Percentiles rank a stretch among this genome's conserved stretches.
Conservation (phyloP, 305 asterid species). For the Euphrasia arctica region DNA sequence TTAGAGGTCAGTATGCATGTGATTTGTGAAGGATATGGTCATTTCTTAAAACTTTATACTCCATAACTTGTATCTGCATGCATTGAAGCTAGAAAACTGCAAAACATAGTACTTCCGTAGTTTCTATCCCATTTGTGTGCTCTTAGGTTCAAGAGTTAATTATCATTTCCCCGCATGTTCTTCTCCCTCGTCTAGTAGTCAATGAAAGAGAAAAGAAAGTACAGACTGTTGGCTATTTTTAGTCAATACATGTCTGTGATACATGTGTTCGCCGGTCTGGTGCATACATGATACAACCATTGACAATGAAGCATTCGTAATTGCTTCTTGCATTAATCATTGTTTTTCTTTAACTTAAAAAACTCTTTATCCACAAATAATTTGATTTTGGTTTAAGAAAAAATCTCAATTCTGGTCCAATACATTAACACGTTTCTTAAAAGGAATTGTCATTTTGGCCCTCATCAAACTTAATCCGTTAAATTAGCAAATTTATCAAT, state of each 20-base stretch:
- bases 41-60: not conserved
- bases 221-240: not conserved
- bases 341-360: too few species aligned
- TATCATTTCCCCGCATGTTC: not conserved
- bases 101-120: not conserved
- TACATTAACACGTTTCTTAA: too few species aligned
- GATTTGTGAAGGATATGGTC: not conserved
- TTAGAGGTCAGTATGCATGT: conserved; percentile 56
- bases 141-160: not conserved
- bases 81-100: conserved; percentile 16
- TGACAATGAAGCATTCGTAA: too few species aligned
- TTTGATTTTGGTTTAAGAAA: too few species aligned
- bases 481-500: too few species aligned
- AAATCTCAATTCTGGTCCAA: too few species aligned
- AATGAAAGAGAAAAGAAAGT: not conserved
- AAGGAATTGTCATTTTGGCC: too few species aligned
- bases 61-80: not conserved
- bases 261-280: not conserved
- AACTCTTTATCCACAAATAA: too few species aligned
- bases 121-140: not conserved
- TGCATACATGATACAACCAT: not conserved
- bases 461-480: too few species aligned
- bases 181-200: not conserved
- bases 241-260: not conserved
- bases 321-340: too few species aligned